A percentile compares a stretch with the other conserved stretches of the same genome.
Evolutionary conservation across 805 yeast genomes (phyloP).

Genomic region (Yamadazyma laniorum): DNA sequence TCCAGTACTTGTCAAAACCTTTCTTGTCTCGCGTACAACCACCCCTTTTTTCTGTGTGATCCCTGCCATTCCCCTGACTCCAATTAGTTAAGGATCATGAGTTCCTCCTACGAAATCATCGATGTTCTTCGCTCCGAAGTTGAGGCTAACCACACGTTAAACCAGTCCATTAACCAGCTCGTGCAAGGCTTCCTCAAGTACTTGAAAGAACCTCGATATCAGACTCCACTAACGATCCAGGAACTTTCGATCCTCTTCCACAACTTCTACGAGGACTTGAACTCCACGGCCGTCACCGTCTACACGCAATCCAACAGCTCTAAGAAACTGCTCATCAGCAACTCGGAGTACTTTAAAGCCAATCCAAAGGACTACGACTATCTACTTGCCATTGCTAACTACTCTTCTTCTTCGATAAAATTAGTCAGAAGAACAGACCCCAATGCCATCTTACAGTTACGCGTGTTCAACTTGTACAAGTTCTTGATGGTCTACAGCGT

Average conservation of each 20-base stretch:
- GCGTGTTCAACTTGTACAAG: constrained; percentile 42
- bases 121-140: not conserved
- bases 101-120: not conserved
- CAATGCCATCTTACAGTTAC: constrained; percentile 36
- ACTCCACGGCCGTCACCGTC: constrained; percentile 29
- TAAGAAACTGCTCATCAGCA: constrained; percentile 36
- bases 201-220: constrained; percentile 43
- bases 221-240: constrained; percentile 34
- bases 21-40: no score
- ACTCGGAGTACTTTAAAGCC: constrained; percentile 25
- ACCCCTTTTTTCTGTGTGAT: not conserved
- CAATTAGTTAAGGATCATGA: not conserved
- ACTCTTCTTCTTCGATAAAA: constrained; percentile 35
- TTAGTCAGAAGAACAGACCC: constrained; percentile 36
- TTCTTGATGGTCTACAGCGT: constrained; percentile 31
- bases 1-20: no score
- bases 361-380: constrained; percentile 37
- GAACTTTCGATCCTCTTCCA: constrained; percentile 36
- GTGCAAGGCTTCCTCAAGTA: constrained; percentile 22
- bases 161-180: constrained; percentile 5
- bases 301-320: constrained; percentile 39
- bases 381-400: constrained; percentile 41
- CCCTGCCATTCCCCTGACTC: not conserved
- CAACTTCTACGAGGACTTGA: constrained; percentile 37
- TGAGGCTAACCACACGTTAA: not conserved